phyloP scores from a whole-genome alignment of 352 stramenopile genomes.

The Phytophthora podocarpi region DNA sequence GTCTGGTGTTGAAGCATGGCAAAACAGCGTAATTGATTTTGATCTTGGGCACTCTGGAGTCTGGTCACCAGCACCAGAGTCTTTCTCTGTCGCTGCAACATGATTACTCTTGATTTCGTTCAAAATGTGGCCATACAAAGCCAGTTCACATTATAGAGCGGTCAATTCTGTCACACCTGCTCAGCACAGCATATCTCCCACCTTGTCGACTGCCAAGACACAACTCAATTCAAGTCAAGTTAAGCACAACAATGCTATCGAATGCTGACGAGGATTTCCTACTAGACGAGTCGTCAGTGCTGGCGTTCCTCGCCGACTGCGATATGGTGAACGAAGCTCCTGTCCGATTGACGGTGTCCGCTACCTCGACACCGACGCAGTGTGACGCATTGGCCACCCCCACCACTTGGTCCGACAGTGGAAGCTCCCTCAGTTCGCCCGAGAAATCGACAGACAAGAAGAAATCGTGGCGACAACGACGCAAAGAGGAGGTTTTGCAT shows the following conservation, averaged over 20 bases:
- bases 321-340: slow-evolving; percentile 3
- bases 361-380: background rate
- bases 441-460: slow-evolving; percentile 6
- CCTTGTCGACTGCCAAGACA: slow-evolving; percentile 25
- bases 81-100: no score
- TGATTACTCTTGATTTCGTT: slow-evolving; percentile 20
- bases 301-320: slow-evolving; percentile 31
- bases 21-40: no score
- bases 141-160: slow-evolving; percentile 1
- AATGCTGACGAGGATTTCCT: slow-evolving; percentile 23
- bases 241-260: background rate
- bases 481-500: slow-evolving; percentile 27
- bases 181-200: no score
- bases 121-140: slow-evolving; percentile 10
- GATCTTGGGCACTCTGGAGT: no score
- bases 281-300: slow-evolving; percentile 29
- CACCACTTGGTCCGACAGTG: slow-evolving; percentile 14
- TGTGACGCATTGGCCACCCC: background rate
- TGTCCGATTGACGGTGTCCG: background rate
- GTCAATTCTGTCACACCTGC: no score
- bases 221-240: slow-evolving; percentile 3
- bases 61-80: no score
- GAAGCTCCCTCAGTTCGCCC: slow-evolving; percentile 3
- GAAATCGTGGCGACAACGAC: slow-evolving; percentile 34
- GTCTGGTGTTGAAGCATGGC: no score